These are phyloP conservation scores for Mimosa bimucronata DNA, from an alignment of 306 rosid species.

Conservation along the genomic window DNA sequence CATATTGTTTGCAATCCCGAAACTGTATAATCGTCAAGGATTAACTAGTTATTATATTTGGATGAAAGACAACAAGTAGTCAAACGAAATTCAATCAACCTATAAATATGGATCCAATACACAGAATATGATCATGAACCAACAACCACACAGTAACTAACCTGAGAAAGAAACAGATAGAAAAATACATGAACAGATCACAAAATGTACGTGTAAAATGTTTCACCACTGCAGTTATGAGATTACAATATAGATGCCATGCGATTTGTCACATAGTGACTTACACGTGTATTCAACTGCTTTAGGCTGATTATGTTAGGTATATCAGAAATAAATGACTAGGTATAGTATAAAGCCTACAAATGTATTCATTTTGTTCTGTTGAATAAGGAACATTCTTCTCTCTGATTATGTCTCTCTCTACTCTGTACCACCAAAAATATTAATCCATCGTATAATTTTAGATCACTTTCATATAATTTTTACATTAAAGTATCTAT, in stretches of 20 bases:
- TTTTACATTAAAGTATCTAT: constrained; percentile 10
- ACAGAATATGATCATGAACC: constrained; percentile 6
- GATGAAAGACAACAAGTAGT: constrained; percentile 24
- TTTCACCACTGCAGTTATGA: constrained; percentile 21
- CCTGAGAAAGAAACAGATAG: constrained; percentile 10
- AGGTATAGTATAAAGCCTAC: too few species aligned
- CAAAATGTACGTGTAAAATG: constrained; percentile 13
- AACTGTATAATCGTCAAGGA: constrained; percentile 74
- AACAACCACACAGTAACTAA: constrained; percentile 17
- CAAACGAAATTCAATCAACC: neutral
- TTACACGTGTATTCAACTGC: too few species aligned
- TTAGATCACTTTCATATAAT: constrained; percentile 4
- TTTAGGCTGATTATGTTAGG: too few species aligned
- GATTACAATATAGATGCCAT: too few species aligned
- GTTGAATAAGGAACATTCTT: too few species aligned
- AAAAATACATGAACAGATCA: constrained; percentile 18
- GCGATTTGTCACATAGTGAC: too few species aligned
- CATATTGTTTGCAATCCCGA: constrained; percentile 77
- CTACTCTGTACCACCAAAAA: neutral
- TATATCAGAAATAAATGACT: too few species aligned
- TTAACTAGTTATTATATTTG: constrained; percentile 26
- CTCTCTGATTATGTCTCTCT: too few species aligned
- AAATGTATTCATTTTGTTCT: too few species aligned
- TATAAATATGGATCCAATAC: constrained; percentile 21
- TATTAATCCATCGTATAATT: neutral